Percentiles rank a stretch among this genome's conserved stretches.
phyloP scores from a whole-genome alignment of 1,139 yeast species.

The Suhomyces maxii region DNA sequence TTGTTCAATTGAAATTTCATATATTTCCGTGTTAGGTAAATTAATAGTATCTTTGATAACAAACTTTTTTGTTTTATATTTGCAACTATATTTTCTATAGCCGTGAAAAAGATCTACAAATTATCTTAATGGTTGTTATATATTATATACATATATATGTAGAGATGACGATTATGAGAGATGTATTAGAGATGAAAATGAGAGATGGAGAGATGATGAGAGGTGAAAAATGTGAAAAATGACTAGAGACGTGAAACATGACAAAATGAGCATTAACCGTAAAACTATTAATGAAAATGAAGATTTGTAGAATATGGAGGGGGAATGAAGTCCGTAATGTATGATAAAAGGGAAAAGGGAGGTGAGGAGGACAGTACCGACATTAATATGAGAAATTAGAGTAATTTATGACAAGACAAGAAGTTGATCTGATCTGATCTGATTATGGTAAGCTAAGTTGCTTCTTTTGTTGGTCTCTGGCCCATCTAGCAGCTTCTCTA shows the following conservation, averaged over 20 bases:
- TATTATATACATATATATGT: conserved; percentile 8
- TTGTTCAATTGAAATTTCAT: too few relatives aligned
- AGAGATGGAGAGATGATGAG: conserved; percentile 6
- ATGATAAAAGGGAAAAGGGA: too few relatives aligned
- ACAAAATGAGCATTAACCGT: not conserved
- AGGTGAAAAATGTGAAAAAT: conserved; percentile 10
- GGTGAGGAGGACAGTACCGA: too few relatives aligned
- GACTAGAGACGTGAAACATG: conserved; percentile 4
- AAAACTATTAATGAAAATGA: too few relatives aligned
- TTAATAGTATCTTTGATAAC: too few relatives aligned
- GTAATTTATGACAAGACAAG: too few relatives aligned
- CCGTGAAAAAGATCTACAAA: not conserved
- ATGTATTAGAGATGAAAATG: conserved; percentile 1
- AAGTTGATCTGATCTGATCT: not conserved
- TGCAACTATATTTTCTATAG: not conserved
- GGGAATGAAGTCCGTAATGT: too few relatives aligned
- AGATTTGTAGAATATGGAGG: too few relatives aligned
- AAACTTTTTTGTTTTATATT: too few relatives aligned
- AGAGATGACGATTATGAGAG: conserved; percentile 1
- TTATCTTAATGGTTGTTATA: conserved; percentile 10
- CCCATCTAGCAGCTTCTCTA: conserved; percentile 93
- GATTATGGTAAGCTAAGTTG: conserved; percentile 28
- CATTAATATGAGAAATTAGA: too few relatives aligned
- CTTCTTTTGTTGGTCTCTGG: conserved; percentile 79
- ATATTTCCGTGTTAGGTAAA: too few relatives aligned